A percentile compares a stretch with the other conserved stretches of the same genome.
phyloP scores from a whole-genome alignment of 495 filamentous ascomycete species.

The Neurospora sp. region DNA sequence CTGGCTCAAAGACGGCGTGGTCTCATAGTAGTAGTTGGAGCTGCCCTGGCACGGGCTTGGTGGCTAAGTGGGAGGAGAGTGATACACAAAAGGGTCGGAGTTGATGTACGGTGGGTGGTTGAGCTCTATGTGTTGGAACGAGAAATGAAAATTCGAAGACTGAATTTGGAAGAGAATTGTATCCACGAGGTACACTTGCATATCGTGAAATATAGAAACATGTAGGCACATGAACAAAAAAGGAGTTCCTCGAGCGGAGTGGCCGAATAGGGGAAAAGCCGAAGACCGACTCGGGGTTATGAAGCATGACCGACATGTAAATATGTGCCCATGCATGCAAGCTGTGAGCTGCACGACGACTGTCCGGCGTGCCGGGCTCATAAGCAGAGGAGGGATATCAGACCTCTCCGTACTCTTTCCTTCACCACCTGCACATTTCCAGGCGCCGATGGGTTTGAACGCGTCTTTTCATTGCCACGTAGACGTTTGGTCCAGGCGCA shows the following conservation, averaged over 20 bases:
- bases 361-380: background rate
- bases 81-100: slow-evolving; percentile 20
- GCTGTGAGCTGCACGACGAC: background rate
- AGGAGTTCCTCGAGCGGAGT: background rate
- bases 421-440: background rate
- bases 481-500: no score
- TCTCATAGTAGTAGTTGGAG: slow-evolving; percentile 47
- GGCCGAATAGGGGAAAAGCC: background rate
- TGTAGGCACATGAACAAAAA: background rate
- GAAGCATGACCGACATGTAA: background rate
- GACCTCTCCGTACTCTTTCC: background rate
- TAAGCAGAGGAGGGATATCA: background rate
- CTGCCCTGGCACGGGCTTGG: slow-evolving; percentile 37
- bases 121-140: background rate
- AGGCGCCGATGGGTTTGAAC: background rate
- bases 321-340: background rate
- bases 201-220: background rate
- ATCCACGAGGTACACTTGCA: background rate
- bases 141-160: background rate
- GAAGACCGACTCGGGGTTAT: background rate
- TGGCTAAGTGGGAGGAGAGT: slow-evolving; percentile 60
- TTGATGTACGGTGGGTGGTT: background rate
- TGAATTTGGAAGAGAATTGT: background rate
- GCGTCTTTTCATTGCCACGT: background rate
- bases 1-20: slow-evolving; percentile 35